Conservation (phyloP, 371 early-diverging fungal species). For the Nematocida parisii region DNA sequence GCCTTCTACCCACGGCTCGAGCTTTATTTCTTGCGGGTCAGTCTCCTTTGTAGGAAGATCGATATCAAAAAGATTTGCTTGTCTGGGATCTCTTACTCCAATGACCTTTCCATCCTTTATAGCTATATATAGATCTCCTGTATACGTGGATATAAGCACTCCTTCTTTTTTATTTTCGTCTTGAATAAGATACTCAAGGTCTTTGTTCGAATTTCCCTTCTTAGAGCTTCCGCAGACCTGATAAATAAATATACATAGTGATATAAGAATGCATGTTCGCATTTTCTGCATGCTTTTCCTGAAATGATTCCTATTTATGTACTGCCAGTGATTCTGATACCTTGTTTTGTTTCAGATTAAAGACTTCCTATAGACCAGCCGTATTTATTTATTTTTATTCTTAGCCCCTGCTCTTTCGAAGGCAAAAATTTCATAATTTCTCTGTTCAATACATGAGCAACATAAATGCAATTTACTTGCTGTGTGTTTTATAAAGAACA, state of each 20-base stretch:
- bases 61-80: conserved; percentile 46
- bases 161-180: conserved; percentile 27
- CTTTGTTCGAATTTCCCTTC: neutral
- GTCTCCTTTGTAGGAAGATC: conserved; percentile 19
- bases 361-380: conserved; percentile 1
- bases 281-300: conserved; percentile 8
- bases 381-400: conserved; percentile 41
- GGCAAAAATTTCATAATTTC: conserved; percentile 31
- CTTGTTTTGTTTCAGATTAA: conserved; percentile 46
- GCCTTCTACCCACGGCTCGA: conserved; percentile 42
- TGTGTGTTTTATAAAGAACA: neutral
- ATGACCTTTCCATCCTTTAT: conserved; percentile 32
- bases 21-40: neutral
- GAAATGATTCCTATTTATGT: conserved; percentile 11
- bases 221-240: neutral
- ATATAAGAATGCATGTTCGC: conserved; percentile 15
- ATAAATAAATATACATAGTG: conserved; percentile 18
- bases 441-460: conserved; percentile 49
- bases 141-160: conserved; percentile 11
- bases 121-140: conserved; percentile 21
- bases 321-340: conserved; percentile 57
- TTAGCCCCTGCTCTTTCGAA: conserved; percentile 49
- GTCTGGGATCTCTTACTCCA: neutral
- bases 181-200: neutral
- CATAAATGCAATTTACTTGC: conserved; percentile 16